Evolutionary conservation across 2,329 filamentous ascomycete species (phyloP), one percentile per base, ranked within the genome.

Genomic region (Stachybotrys chlorohalonatus): DNA sequence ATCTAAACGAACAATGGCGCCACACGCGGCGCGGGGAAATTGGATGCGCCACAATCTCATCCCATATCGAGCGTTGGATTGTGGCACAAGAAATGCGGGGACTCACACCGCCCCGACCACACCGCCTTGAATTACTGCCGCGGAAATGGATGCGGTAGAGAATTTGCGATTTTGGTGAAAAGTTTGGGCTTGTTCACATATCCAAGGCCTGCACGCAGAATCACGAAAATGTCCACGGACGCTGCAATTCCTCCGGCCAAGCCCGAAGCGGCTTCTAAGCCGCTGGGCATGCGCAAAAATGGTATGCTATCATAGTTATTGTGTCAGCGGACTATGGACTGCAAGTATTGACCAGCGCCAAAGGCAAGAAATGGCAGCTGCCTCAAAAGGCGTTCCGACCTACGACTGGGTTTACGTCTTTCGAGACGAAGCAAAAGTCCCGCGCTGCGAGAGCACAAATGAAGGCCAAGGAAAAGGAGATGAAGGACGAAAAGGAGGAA

Each of bases 401-500:
- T 5, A 84, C 77, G 13, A 80, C 87, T 9, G 90, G 92, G 31
- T 80, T 91, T 62, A 89, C 83, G 3, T 84, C 90, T 1, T 97
- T 87, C 69, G 85, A 86, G 62, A 87, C 90, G 71, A 85, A 93
- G 53, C 75, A 83, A 49, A 85, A 86, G 62, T 80, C 85, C 58
- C 83, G 90, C 52, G 82, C 85, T 58, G 81, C 85, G 7, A 80
- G 85, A 63, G 81, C 83, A 11, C 84, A 89, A n/a, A 82, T 89
- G 63, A 97, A 96, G 75, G 89, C 90, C 42, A 91, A 90, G 66
- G 94, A 97, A 75, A 92, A 89, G 73, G 91, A 96, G 71, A 84
- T 99, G 84, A 95, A 93, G 76, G 89, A 91, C 0, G 94, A 96
- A 75, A 96, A 95, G 74, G 91, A 95, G 68, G 83, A 87, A n/a